These are phyloP conservation scores for Nakazawaea holstii DNA, from an alignment of 805 yeast genomes.

Conservation along the genomic window DNA sequence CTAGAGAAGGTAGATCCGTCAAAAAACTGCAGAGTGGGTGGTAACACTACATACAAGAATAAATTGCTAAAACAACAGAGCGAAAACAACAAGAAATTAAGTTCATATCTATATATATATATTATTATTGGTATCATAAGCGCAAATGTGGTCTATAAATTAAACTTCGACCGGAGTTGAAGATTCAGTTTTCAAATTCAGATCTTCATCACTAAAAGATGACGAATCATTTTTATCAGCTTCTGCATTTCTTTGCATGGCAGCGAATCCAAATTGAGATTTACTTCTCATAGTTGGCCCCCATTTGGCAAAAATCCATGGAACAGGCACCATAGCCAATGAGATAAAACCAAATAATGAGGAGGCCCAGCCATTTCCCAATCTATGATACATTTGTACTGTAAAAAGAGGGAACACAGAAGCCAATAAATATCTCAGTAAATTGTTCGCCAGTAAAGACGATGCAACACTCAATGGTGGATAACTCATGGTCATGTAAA, in stretches of 20 bases:
- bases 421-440: slow-evolving; percentile 69
- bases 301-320: slow-evolving; percentile 58
- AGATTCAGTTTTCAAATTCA: background rate
- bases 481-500: slow-evolving; percentile 64
- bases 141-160: background rate
- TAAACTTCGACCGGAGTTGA: background rate
- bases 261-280: slow-evolving; percentile 58
- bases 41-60: too few relatives aligned
- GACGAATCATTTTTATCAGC: slow-evolving; percentile 7
- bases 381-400: slow-evolving; percentile 70
- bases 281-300: slow-evolving; percentile 52
- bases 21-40: too few relatives aligned
- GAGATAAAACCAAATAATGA: slow-evolving; percentile 62
- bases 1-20: too few relatives aligned
- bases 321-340: slow-evolving; percentile 67
- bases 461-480: slow-evolving; percentile 78
- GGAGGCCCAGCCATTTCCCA: slow-evolving; percentile 78
- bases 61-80: background rate
- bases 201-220: background rate
- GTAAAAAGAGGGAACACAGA: slow-evolving; percentile 83
- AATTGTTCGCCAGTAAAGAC: slow-evolving; percentile 85
- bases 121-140: too few relatives aligned
- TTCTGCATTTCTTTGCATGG: slow-evolving; percentile 33
- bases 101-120: background rate
- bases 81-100: background rate